Conservation (phyloP, 208 protist genomes). For the Wallacemonas rigidus region DNA sequence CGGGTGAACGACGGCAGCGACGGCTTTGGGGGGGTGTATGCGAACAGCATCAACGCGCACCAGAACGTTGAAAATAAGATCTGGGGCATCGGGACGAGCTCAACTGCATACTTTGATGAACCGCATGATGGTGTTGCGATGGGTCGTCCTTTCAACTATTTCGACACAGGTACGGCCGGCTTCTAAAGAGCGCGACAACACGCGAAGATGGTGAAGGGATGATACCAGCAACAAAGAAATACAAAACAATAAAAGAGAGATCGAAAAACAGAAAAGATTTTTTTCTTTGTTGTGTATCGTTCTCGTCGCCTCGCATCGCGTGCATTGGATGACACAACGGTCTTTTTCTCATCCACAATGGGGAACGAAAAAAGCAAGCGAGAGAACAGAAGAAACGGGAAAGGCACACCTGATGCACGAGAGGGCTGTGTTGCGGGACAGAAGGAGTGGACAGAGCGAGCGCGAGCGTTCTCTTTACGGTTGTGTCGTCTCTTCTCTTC, state of each 20-base stretch:
- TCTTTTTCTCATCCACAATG: not conserved
- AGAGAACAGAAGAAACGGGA: not conserved
- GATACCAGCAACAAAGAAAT: too few species aligned
- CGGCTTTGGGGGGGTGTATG: not conserved
- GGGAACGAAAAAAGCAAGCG: not conserved
- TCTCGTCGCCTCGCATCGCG: too few species aligned
- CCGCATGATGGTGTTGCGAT: constrained; percentile 6
- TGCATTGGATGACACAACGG: too few species aligned
- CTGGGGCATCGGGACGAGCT: not conserved
- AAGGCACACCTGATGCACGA: not conserved
- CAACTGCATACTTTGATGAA: not conserved
- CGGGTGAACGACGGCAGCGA: not conserved
- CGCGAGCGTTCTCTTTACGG: too few species aligned
- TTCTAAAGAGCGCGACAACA: not conserved
- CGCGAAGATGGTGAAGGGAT: not conserved
- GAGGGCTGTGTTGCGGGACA: not conserved
- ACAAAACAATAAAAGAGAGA: not conserved
- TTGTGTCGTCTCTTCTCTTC: too few species aligned
- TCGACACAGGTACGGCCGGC: constrained; percentile 12
- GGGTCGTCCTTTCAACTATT: constrained; percentile 1
- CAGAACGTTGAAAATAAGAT: not conserved
- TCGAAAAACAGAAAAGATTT: not conserved
- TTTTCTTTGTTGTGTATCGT: not conserved
- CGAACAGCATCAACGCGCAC: not conserved
- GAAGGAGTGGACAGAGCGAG: too few species aligned